phyloP scores from a whole-genome alignment of 441 rosid genomes.

The Adansonia grandidieri region DNA sequence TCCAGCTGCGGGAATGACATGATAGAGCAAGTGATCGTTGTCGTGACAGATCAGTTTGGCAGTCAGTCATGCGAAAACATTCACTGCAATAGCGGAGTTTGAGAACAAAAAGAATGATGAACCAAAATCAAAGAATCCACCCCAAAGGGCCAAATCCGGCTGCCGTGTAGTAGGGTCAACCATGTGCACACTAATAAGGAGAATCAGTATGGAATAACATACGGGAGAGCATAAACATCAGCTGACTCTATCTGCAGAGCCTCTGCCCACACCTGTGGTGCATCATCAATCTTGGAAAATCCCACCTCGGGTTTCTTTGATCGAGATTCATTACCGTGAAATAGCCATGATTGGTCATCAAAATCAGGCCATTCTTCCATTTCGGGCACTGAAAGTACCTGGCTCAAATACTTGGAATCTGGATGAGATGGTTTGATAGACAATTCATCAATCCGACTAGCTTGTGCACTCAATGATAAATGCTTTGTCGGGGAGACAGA shows the following conservation, averaged over 20 bases:
- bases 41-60: constrained; percentile 12
- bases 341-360: constrained; percentile 49
- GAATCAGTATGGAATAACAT: constrained; percentile 52
- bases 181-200: constrained; percentile 24
- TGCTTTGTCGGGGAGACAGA: constrained; percentile 32
- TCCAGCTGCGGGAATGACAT: not conserved
- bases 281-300: constrained; percentile 28
- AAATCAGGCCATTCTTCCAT: constrained; percentile 41
- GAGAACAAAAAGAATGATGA: constrained; percentile 15
- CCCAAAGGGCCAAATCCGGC: constrained; percentile 30
- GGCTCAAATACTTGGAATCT: constrained; percentile 40
- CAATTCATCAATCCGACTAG: constrained; percentile 34
- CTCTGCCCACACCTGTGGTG: constrained; percentile 29
- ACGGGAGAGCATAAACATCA: constrained; percentile 44
- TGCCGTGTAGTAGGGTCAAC: constrained; percentile 11
- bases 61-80: not conserved
- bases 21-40: not conserved
- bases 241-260: too few species aligned
- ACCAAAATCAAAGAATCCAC: constrained; percentile 5
- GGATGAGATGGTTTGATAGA: constrained; percentile 46
- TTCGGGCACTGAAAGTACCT: constrained; percentile 44
- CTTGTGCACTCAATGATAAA: constrained; percentile 28
- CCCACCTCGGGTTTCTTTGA: constrained; percentile 29
- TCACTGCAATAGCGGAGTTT: constrained; percentile 14
- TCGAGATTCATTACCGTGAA: constrained; percentile 17